Percentiles rank a stretch among this genome's conserved stretches.
These are phyloP conservation scores for Ammopiptanthus mongolicus DNA, from an alignment of 306 rosid species.

Conservation along the genomic window DNA sequence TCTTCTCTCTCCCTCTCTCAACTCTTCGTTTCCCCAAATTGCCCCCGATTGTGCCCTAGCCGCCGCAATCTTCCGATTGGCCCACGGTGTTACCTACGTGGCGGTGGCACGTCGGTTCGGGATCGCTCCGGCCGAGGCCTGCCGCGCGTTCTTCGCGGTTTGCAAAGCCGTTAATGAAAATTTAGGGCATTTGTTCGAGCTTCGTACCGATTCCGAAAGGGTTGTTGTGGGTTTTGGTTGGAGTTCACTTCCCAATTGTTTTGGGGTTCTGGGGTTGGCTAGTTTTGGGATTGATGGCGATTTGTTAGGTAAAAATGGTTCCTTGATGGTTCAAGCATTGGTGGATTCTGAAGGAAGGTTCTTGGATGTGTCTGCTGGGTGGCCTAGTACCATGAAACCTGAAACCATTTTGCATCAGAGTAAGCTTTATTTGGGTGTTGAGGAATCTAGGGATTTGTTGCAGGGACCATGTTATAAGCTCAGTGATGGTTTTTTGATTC, in stretches of 20 bases:
- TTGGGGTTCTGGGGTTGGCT: slow-evolving; percentile 63
- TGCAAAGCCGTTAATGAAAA: slow-evolving; percentile 46
- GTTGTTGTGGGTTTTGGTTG: slow-evolving; percentile 53
- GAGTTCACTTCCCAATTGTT: slow-evolving; percentile 70
- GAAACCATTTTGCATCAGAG: slow-evolving; percentile 61
- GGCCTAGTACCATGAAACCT: slow-evolving; percentile 64
- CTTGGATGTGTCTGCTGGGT: slow-evolving; percentile 79
- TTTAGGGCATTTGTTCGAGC: slow-evolving; percentile 55
- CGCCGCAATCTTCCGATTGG: slow-evolving; percentile 64
- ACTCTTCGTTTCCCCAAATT: slow-evolving; percentile 30
- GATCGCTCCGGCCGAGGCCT: slow-evolving; percentile 42
- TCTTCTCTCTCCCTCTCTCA: slow-evolving; percentile 33
- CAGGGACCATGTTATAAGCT: slow-evolving; percentile 49
- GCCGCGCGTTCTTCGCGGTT: slow-evolving; percentile 53
- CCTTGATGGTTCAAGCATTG: slow-evolving; percentile 62
- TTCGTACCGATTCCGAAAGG: slow-evolving; percentile 41
- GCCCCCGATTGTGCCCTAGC: slow-evolving; percentile 52
- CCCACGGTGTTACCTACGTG: slow-evolving; percentile 61
- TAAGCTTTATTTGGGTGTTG: slow-evolving; percentile 51
- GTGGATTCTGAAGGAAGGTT: slow-evolving; percentile 76
- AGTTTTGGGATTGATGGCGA: slow-evolving; percentile 39
- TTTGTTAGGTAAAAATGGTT: slow-evolving; percentile 34
- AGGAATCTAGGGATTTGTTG: slow-evolving; percentile 58
- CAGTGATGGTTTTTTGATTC: slow-evolving; percentile 43
- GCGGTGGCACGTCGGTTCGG: slow-evolving; percentile 57